Evolutionary conservation across 176 grass and related monocot species (phyloP).

Genomic region (Melocanna baccifera): DNA sequence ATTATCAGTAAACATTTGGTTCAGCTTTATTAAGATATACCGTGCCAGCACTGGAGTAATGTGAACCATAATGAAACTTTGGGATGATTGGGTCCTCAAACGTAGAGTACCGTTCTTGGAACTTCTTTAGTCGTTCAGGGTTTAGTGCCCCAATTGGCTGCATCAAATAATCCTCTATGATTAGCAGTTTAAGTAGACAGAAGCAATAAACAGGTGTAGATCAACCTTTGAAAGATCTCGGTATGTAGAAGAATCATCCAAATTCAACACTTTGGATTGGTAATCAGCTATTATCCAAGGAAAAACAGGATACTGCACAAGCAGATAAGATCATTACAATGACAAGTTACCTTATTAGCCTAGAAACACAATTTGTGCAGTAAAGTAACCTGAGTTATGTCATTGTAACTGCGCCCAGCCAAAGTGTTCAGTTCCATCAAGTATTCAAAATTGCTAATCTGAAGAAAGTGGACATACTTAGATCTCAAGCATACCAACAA

Average conservation of each 20-base stretch:
- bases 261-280: slow-evolving; percentile 64
- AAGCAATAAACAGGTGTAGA: slow-evolving; percentile 22
- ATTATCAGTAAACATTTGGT: slow-evolving; percentile 17
- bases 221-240: slow-evolving; percentile 88
- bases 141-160: slow-evolving; percentile 97
- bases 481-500: slow-evolving; percentile 26
- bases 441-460: slow-evolving; percentile 99
- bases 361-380: slow-evolving; percentile 13
- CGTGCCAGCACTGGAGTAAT: slow-evolving; percentile 98
- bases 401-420: slow-evolving; percentile 96
- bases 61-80: slow-evolving; percentile 98
- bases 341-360: background rate
- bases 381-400: slow-evolving; percentile 75
- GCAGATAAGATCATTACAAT: slow-evolving; percentile 11
- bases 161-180: slow-evolving; percentile 34
- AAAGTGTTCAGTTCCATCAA: slow-evolving; percentile 97
- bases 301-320: slow-evolving; percentile 95
- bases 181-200: slow-evolving; percentile 25
- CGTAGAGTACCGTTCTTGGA: slow-evolving; percentile 93
- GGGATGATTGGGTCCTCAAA: slow-evolving; percentile 97
- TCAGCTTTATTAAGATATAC: slow-evolving; percentile 50
- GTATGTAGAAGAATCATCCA: slow-evolving; percentile 74
- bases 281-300: slow-evolving; percentile 96
- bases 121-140: slow-evolving; percentile 81
- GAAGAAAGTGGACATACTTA: slow-evolving; percentile 33